A percentile compares a stretch with the other conserved stretches of the same genome.
These are phyloP conservation scores for Coemansia sp. DNA, from an alignment of 192 early-diverging fungal genomes.

Conservation along the genomic window DNA sequence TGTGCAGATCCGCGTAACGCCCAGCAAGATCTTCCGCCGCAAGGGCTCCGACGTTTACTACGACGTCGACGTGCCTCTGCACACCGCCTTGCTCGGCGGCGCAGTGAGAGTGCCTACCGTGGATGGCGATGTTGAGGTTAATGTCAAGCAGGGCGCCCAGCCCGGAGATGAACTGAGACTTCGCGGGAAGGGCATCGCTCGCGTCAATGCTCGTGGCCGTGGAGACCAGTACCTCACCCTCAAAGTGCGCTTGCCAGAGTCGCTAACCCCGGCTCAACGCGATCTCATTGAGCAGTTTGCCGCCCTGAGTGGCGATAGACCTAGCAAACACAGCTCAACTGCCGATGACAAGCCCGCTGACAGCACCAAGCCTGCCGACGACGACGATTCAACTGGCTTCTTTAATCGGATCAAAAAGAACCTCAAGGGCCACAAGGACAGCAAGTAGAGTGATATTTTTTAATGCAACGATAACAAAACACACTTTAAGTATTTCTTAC, in stretches of 20 bases:
- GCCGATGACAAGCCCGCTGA: neutral
- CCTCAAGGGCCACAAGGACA: slow-evolving; percentile 50
- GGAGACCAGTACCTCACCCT: slow-evolving; percentile 94
- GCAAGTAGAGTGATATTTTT: slow-evolving; percentile 9
- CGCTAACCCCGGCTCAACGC: slow-evolving; percentile 52
- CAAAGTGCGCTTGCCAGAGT: slow-evolving; percentile 76
- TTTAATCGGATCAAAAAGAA: slow-evolving; percentile 58
- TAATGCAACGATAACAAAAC: too few species aligned
- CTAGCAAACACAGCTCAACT: neutral
- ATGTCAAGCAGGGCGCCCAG: slow-evolving; percentile 81
- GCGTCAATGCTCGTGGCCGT: slow-evolving; percentile 56
- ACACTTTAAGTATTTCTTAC: neutral
- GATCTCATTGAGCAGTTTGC: slow-evolving; percentile 66
- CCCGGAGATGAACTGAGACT: slow-evolving; percentile 83
- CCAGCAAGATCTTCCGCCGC: slow-evolving; percentile 77
- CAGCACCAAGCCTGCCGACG: neutral
- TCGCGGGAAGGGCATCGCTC: slow-evolving; percentile 73
- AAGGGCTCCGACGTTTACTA: slow-evolving; percentile 80
- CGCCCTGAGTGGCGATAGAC: neutral
- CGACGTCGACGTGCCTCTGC: slow-evolving; percentile 75
- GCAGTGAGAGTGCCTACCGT: slow-evolving; percentile 84
- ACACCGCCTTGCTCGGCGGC: slow-evolving; percentile 88
- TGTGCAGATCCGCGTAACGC: slow-evolving; percentile 74
- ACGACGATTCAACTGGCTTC: slow-evolving; percentile 31
- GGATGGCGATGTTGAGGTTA: slow-evolving; percentile 94